Evolutionary conservation across 345 rosid genomes (phyloP).

Genomic region (Draba incana): DNA sequence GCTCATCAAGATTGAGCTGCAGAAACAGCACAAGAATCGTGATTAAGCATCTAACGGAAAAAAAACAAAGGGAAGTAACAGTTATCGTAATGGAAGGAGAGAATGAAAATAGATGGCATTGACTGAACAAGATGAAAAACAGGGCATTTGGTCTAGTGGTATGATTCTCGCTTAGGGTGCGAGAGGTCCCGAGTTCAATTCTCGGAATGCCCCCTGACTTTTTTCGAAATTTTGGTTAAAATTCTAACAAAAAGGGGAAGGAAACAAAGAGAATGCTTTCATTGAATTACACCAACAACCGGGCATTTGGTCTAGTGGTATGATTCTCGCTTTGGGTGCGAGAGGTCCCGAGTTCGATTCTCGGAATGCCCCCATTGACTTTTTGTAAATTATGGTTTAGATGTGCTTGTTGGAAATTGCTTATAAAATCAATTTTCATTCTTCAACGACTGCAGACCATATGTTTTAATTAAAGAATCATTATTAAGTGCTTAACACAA

Average conservation of each 20-base stretch:
- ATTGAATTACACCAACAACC: not conserved
- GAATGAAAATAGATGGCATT: too few species aligned
- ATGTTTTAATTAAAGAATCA: too few species aligned
- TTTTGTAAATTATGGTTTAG: not conserved
- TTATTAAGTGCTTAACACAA: too few species aligned
- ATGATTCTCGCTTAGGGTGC: constrained; percentile 85
- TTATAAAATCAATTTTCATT: too few species aligned
- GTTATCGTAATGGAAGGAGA: too few species aligned
- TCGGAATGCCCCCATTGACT: constrained; percentile 55
- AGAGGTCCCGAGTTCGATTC: constrained; percentile 72
- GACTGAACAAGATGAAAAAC: not conserved
- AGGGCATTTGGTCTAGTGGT: constrained; percentile 59
- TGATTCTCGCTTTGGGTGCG: constrained; percentile 81
- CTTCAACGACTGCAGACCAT: too few species aligned
- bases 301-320: constrained; percentile 83
- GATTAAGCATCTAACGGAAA: not conserved
- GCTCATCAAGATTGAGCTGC: not conserved
- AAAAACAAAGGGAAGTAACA: too few species aligned
- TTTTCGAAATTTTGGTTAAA: not conserved
- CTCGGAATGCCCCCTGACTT: constrained; percentile 63
- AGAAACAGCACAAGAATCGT: not conserved
- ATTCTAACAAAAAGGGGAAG: not conserved
- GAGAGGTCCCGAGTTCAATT: constrained; percentile 82
- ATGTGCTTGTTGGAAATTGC: too few species aligned
- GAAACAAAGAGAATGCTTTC: constrained; percentile 10